Percentiles rank a stretch among this genome's conserved stretches.
These are phyloP conservation scores for Corylus americana DNA, from an alignment of 306 rosid genomes.

Conservation along the genomic window DNA sequence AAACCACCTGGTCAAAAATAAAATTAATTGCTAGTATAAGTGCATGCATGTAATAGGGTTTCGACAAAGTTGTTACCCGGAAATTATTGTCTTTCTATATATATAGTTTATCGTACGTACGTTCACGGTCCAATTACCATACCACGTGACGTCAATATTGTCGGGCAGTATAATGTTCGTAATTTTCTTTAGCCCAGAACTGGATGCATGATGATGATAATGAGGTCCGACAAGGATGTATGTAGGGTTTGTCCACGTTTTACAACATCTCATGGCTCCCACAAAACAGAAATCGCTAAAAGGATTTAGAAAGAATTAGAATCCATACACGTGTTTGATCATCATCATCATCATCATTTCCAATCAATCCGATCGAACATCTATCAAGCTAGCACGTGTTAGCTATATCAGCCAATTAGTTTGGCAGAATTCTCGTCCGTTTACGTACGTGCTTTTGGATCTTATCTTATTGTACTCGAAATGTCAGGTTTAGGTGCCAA, in stretches of 20 bases:
- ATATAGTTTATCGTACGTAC: too few species aligned
- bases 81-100: too few species aligned
- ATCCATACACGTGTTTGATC: neutral
- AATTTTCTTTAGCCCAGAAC: too few species aligned
- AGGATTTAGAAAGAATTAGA: neutral
- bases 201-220: neutral
- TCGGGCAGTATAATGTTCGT: too few species aligned
- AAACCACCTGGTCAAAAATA: too few species aligned
- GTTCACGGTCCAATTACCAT: too few species aligned
- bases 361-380: too few species aligned
- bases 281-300: neutral
- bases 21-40: too few species aligned
- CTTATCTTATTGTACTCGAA: neutral
- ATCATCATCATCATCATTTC: neutral
- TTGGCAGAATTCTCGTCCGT: neutral
- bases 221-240: neutral
- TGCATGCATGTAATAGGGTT: too few species aligned
- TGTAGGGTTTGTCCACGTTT: slow-evolving; percentile 1
- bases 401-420: neutral
- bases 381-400: neutral
- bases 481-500: too few species aligned
- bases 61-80: too few species aligned
- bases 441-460: neutral
- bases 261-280: slow-evolving; percentile 2
- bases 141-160: too few species aligned